Evolutionary conservation across 1,284 basidiomycete species (phyloP).

Genomic region (Laetiporus sulphureus): DNA sequence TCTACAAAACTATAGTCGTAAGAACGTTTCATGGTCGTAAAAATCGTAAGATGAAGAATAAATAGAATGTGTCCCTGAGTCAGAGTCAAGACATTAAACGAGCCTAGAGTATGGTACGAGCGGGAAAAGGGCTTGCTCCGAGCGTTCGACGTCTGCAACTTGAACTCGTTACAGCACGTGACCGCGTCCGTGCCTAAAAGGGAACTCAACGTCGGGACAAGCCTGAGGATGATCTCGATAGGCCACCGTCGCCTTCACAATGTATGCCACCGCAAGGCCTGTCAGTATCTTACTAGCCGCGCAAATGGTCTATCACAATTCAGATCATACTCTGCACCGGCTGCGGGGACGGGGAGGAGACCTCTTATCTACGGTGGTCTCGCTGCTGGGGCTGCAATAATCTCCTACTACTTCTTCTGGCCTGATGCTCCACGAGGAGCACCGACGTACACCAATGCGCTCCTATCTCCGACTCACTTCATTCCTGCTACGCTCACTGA

Average conservation of each 20-base stretch:
- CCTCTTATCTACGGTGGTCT: neutral
- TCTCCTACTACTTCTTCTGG: constrained; percentile 45
- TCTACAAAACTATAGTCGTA: constrained; percentile 21
- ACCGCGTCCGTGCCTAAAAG: constrained; percentile 7
- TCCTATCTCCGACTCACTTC: constrained; percentile 56
- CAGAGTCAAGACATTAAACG: constrained; percentile 3
- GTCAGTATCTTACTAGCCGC: no score
- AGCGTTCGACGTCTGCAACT: neutral
- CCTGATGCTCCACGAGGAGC: constrained; percentile 37
- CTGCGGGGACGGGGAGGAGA: neutral
- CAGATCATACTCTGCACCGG: no score
- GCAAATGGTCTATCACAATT: neutral
- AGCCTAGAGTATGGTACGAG: constrained; percentile 1
- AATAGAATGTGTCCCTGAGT: constrained; percentile 16
- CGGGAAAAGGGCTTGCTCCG: neutral
- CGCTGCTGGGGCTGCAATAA: constrained; percentile 21
- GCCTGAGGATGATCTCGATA: constrained; percentile 9
- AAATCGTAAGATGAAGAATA: constrained; percentile 12
- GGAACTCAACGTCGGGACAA: constrained; percentile 18
- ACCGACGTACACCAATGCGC: constrained; percentile 25
- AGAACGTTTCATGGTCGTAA: constrained; percentile 19
- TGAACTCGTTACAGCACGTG: constrained; percentile 4
- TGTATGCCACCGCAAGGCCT: neutral
- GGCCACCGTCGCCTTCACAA: constrained; percentile 1
- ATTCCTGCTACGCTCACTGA: constrained; percentile 54